Evolutionary conservation across 225 moss, liverwort and hornwort genomes (phyloP).

Genomic region (Climacium dendroides): DNA sequence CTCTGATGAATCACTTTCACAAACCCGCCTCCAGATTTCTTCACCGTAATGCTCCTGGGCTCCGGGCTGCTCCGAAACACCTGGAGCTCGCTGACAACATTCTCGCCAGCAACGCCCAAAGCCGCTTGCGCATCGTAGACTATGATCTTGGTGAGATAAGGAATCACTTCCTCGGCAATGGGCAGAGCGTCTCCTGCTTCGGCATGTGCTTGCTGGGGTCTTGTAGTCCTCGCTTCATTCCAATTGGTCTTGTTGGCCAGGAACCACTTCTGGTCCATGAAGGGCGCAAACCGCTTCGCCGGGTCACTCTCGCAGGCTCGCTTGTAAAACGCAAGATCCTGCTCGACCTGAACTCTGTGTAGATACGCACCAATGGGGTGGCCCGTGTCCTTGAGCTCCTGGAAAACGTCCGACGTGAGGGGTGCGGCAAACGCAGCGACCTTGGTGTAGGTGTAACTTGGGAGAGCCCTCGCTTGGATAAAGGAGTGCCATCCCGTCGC

Average conservation of each 20-base stretch:
- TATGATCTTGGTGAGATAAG: neutral
- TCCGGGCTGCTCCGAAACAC: neutral
- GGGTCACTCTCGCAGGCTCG: neutral
- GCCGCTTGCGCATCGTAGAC: neutral
- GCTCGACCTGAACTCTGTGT: neutral
- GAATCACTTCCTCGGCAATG: neutral
- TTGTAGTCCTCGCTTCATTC: neutral
- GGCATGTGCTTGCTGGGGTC: neutral
- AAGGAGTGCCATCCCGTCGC: neutral
- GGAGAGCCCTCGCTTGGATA: neutral
- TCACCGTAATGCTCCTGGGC: neutral
- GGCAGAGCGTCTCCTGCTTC: neutral
- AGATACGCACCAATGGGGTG: neutral
- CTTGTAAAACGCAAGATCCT: neutral
- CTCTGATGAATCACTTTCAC: neutral
- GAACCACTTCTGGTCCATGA: neutral
- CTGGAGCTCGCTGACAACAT: neutral
- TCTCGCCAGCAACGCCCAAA: neutral
- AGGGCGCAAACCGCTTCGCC: neutral
- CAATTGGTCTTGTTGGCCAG: neutral
- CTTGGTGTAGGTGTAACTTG: neutral
- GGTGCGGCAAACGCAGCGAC: neutral
- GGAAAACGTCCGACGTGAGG: neutral
- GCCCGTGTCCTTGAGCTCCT: neutral
- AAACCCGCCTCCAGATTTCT: neutral